Conservation (phyloP, 108 stramenopile genomes). For the Skeletonema menzelii region DNA sequence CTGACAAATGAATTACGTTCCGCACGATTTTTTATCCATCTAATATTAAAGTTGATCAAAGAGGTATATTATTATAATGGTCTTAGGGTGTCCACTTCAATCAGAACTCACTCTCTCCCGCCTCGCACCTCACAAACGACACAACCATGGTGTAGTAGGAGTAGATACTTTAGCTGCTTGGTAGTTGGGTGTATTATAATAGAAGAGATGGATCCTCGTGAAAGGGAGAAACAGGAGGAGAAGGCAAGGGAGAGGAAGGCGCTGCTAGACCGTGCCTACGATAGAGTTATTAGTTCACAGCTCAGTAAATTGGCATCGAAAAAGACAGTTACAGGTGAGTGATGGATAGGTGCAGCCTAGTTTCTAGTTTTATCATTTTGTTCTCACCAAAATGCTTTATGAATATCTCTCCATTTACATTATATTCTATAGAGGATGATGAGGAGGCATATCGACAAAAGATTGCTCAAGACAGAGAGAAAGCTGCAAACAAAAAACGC, state of each 20-base stretch:
- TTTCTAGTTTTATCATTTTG: background rate
- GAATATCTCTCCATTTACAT: background rate
- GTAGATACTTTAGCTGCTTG: too few species aligned
- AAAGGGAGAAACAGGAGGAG: slow-evolving; percentile 45
- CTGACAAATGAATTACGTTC: too few species aligned
- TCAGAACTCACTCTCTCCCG: too few species aligned
- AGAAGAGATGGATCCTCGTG: slow-evolving; percentile 51
- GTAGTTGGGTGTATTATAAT: background rate
- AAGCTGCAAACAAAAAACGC: slow-evolving; percentile 36
- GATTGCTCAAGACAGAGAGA: slow-evolving; percentile 37
- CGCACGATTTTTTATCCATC: too few species aligned
- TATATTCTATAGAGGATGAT: slow-evolving; percentile 21
- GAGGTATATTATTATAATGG: too few species aligned
- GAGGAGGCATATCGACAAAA: slow-evolving; percentile 39
- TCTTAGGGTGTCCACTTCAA: too few species aligned
- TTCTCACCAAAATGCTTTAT: background rate
- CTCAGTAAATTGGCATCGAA: slow-evolving; percentile 39
- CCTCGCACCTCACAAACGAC: too few species aligned
- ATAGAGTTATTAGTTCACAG: slow-evolving; percentile 39
- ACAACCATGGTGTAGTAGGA: too few species aligned
- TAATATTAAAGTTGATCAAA: too few species aligned
- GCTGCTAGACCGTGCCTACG: slow-evolving; percentile 50
- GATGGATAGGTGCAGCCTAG: too few species aligned
- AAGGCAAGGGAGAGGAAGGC: slow-evolving; percentile 39
- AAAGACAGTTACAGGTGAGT: slow-evolving; percentile 42